Evolutionary conservation across 495 filamentous ascomycete genomes (phyloP), one percentile per base, ranked within the genome.

Genomic region (Penicillium bialowiezense): DNA sequence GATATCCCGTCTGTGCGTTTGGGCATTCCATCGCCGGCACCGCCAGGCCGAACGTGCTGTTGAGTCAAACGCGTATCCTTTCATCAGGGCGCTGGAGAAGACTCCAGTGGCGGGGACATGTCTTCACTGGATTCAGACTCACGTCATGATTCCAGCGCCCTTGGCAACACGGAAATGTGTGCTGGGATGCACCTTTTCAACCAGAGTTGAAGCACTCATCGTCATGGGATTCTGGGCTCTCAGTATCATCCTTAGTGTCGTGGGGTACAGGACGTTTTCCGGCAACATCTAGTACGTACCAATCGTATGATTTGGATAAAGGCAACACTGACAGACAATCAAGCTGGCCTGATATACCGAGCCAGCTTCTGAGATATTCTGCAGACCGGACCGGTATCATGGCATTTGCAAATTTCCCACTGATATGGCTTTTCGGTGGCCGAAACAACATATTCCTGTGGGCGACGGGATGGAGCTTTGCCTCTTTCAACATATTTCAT

Each of bases 401-500:
- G 26, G 65, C 72, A 3, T 68, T 78, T 49, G 77, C 70, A 8
- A 79, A 81, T 42, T 51, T 82, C 12, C 72, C 77, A 1, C 55
- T 82, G 3, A 17, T 79, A 19, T 77, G 75, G 63, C 56, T 82
- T 1, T 80, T 81, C 40, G 69, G 70, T 2, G 72, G 72, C 3
- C 73, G 79, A 24, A 83, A 81, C 52, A 82, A 82, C 44, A 70
- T 81, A 13, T 66, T 82, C 28, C 55, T 78, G 2, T 79, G 75
- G 78, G 58, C 75, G 8, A 81, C 78, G 0, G 75, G 77, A 0
- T 82, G 78, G 77, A 74, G 69, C 29, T 78, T 77, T 51, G 65
- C 74, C 1, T 77, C 69, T 0, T 80, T 79, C 53, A 76, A 77
- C 37, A 56, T 77, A 2, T 78, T 82, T 24, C 80, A 82, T 65